Conservation (phyloP, 495 filamentous ascomycete genomes). For the Penicillium waksmanii region DNA sequence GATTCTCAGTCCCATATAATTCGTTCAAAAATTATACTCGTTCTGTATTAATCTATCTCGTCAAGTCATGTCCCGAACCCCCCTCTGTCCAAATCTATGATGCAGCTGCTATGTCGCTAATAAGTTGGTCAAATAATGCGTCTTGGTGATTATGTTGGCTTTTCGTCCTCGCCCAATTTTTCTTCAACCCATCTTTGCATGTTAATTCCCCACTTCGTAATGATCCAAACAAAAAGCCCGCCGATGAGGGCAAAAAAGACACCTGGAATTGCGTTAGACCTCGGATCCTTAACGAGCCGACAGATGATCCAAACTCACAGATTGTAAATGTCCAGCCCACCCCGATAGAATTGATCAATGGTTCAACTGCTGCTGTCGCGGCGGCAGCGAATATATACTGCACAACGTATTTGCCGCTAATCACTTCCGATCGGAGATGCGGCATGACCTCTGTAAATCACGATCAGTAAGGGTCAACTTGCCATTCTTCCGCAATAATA, state of each 20-base stretch:
- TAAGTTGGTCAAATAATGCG: background rate
- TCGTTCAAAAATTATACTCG: too few relatives aligned
- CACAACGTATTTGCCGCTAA: slow-evolving; percentile 73
- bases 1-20: too few relatives aligned
- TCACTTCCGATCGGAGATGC: slow-evolving; percentile 63
- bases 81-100: slow-evolving; percentile 6
- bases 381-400: slow-evolving; percentile 71
- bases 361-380: slow-evolving; percentile 65
- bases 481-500: slow-evolving; percentile 35
- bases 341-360: slow-evolving; percentile 65
- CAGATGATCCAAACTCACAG: slow-evolving; percentile 32
- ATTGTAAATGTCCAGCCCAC: slow-evolving; percentile 63
- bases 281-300: background rate
- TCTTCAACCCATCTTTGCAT: slow-evolving; percentile 48
- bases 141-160: slow-evolving; percentile 9
- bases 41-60: slow-evolving; percentile 6
- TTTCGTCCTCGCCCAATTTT: slow-evolving; percentile 29
- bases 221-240: slow-evolving; percentile 36
- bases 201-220: slow-evolving; percentile 45
- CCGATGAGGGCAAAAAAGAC: slow-evolving; percentile 40
- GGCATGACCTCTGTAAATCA: slow-evolving; percentile 41
- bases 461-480: background rate
- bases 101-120: slow-evolving; percentile 4
- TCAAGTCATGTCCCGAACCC: slow-evolving; percentile 3
- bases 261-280: slow-evolving; percentile 27